These are phyloP conservation scores for Alloteropsis angusta DNA, from an alignment of 202 grass and related monocot genomes.

Conservation along the genomic window DNA sequence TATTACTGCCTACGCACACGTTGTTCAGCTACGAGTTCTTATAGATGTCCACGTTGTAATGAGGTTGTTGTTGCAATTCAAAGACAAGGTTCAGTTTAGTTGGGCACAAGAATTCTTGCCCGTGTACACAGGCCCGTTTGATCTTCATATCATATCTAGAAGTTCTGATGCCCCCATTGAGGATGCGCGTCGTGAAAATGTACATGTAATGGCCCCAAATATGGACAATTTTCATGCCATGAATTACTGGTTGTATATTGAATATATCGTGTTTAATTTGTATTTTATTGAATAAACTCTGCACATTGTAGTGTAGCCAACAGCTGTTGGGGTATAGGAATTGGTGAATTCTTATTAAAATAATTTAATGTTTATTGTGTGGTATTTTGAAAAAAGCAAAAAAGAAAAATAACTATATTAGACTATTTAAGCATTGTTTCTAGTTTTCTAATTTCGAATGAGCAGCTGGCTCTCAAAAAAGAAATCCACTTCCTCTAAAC, in stretches of 20 bases:
- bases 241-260: not conserved
- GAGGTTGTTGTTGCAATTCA: slow-evolving; percentile 65
- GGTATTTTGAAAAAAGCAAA: not conserved
- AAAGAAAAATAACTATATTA: no score
- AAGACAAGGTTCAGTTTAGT: slow-evolving; percentile 59
- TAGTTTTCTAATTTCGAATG: no score
- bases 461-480: no score
- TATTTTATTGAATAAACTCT: not conserved
- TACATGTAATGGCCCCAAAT: not conserved
- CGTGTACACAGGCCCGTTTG: not conserved
- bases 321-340: not conserved
- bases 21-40: slow-evolving; percentile 48
- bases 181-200: not conserved
- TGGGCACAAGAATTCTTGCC: slow-evolving; percentile 3
- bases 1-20: slow-evolving; percentile 93
- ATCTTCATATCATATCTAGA: not conserved
- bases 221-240: not conserved
- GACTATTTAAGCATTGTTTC: no score
- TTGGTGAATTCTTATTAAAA: not conserved
- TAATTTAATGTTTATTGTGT: not conserved
- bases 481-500: no score
- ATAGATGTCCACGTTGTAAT: slow-evolving; percentile 65
- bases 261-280: not conserved
- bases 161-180: not conserved
- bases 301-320: not conserved